A percentile compares a stretch with the other conserved stretches of the same genome.
Conservation (phyloP, 768 basidiomycete species). For the Coprinellus micaceus region DNA sequence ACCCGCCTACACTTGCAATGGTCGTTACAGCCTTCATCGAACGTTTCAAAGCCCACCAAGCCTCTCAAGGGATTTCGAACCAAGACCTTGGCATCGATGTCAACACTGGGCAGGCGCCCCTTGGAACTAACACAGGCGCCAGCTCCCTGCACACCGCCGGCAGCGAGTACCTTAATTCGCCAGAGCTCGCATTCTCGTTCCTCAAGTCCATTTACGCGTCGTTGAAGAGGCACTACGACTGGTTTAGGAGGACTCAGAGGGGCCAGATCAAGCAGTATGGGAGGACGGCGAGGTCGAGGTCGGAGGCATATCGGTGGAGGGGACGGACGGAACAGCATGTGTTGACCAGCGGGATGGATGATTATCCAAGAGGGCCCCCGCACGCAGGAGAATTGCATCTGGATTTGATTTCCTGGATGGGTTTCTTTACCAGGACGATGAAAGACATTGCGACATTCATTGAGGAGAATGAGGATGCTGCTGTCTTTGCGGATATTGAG, state of each 20-base stretch:
- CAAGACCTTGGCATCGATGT: constrained; percentile 65
- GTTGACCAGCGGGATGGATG: constrained; percentile 93
- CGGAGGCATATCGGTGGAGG: constrained; percentile 93
- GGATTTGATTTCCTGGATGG: constrained; percentile 95
- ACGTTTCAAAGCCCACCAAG: constrained; percentile 50
- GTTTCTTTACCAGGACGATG: constrained; percentile 94
- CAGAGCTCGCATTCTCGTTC: constrained; percentile 59
- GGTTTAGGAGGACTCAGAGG: constrained; percentile 93
- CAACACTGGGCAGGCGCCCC: constrained; percentile 53
- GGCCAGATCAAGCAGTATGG: constrained; percentile 92
- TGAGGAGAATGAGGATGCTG: constrained; percentile 79
- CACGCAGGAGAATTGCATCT: constrained; percentile 91
- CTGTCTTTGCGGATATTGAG: constrained; percentile 75
- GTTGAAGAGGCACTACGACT: constrained; percentile 88
- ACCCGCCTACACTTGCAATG: constrained; percentile 93
- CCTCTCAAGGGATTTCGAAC: constrained; percentile 43
- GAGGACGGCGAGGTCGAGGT: constrained; percentile 76
- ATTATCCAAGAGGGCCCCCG: constrained; percentile 88
- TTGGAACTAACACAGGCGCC: constrained; percentile 25
- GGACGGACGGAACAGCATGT: constrained; percentile 85
- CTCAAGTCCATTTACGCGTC: constrained; percentile 79
- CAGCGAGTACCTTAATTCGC: constrained; percentile 51
- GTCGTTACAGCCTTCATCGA: constrained; percentile 87
- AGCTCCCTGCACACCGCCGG: constrained; percentile 18
- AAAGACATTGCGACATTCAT: constrained; percentile 82